These are phyloP conservation scores for Penicillium palitans DNA, from an alignment of 2,329 filamentous ascomycete species.

Conservation along the genomic window DNA sequence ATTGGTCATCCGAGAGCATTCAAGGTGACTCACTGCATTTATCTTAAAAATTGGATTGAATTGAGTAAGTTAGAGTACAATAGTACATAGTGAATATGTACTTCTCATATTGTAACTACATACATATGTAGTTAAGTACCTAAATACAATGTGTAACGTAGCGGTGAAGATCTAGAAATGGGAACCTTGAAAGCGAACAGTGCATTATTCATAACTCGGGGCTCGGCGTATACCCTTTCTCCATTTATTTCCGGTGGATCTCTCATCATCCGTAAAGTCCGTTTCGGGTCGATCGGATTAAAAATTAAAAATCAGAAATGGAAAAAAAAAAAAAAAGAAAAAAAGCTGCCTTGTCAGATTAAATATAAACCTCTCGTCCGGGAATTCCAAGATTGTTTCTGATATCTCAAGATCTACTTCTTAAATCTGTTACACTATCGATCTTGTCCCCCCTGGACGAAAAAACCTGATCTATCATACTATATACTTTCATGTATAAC, in stretches of 20 bases:
- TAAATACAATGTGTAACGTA: background rate
- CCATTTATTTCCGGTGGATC: constrained; percentile 13
- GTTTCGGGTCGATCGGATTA: constrained; percentile 9
- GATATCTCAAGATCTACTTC: background rate
- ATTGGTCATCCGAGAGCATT: constrained; percentile 11
- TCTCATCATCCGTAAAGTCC: constrained; percentile 9
- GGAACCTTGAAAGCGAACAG: background rate
- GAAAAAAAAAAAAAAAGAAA: background rate
- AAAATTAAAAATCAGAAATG: background rate
- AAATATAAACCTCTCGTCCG: constrained; percentile 9
- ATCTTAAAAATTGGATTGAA: background rate
- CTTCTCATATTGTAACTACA: background rate
- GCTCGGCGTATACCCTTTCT: background rate
- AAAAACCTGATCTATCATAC: constrained; percentile 5
- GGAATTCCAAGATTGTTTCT: background rate
- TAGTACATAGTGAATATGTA: background rate
- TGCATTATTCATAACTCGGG: constrained; percentile 1
- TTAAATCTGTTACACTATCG: constrained; percentile 1
- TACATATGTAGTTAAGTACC: background rate
- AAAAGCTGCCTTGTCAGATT: constrained; percentile 1
- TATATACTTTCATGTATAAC: background rate
- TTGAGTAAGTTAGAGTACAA: background rate
- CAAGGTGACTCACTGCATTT: background rate
- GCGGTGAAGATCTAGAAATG: constrained; percentile 5
- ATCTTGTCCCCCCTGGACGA: background rate